Percentiles rank a stretch among this genome's conserved stretches.
Evolutionary conservation across 1,139 yeast genomes (phyloP).

Genomic region (Pichia sorboxylosa): DNA sequence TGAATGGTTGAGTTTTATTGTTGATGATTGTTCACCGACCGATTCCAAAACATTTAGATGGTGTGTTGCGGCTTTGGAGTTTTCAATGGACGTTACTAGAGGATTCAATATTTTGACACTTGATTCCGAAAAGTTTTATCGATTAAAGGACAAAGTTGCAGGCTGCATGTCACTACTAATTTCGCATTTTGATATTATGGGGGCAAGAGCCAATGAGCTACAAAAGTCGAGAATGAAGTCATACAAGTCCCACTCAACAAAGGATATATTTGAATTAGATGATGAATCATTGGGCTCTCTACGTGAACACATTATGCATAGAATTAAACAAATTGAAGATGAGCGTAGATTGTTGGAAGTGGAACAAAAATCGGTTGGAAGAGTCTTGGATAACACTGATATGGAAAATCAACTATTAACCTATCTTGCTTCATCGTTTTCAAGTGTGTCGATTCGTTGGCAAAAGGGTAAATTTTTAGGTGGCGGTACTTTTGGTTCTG

Average conservation of each 20-base stretch:
- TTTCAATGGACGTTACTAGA: constrained; percentile 87
- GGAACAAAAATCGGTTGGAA: constrained; percentile 57
- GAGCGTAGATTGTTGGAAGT: constrained; percentile 39
- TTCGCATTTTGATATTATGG: constrained; percentile 96
- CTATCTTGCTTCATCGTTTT: constrained; percentile 78
- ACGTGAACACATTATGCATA: constrained; percentile 48
- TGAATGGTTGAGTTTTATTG: constrained; percentile 86
- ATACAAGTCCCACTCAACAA: constrained; percentile 31
- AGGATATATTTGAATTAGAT: constrained; percentile 41
- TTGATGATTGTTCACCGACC: constrained; percentile 90
- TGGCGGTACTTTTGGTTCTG: constrained; percentile 93
- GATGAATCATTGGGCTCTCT: constrained; percentile 50
- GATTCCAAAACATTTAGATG: constrained; percentile 86
- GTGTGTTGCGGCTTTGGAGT: constrained; percentile 93
- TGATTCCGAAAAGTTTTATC: constrained; percentile 63
- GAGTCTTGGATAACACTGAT: constrained; percentile 79
- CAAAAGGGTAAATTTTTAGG: constrained; percentile 92
- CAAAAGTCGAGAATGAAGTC: constrained; percentile 37
- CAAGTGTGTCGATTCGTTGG: constrained; percentile 91
- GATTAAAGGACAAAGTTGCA: constrained; percentile 73
- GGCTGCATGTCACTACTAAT: constrained; percentile 89
- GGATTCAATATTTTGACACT: constrained; percentile 82
- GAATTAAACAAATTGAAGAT: constrained; percentile 48
- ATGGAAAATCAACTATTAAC: constrained; percentile 81
- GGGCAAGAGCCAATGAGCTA: constrained; percentile 82